Percentiles rank a stretch among this genome's conserved stretches.
These are phyloP conservation scores for Actinidia arguta DNA, from an alignment of 179 eudicot species.

Conservation along the genomic window DNA sequence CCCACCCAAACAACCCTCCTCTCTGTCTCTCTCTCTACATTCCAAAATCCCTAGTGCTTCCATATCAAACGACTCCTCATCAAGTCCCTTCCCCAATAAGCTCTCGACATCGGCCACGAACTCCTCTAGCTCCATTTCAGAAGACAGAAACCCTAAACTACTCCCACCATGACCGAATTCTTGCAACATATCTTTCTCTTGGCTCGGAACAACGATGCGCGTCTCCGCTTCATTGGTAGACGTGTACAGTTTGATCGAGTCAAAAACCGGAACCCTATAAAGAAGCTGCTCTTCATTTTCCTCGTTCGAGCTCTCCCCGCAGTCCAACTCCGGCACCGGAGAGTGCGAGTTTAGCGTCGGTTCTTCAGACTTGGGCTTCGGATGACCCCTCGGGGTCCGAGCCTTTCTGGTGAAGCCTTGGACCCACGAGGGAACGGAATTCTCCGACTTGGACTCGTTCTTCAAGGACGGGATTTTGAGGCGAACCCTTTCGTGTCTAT, in stretches of 20 bases:
- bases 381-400: constrained; percentile 48
- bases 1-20: constrained; percentile 15
- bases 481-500: constrained; percentile 64
- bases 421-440: constrained; percentile 51
- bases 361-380: neutral
- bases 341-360: constrained; percentile 1
- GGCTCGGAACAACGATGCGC: neutral
- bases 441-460: neutral
- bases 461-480: constrained; percentile 44
- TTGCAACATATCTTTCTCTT: neutral
- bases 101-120: constrained; percentile 73
- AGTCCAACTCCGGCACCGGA: constrained; percentile 57
- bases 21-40: constrained; percentile 24
- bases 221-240: too few relatives aligned
- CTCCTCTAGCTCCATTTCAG: constrained; percentile 51
- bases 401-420: constrained; percentile 57
- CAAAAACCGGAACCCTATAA: constrained; percentile 58
- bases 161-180: constrained; percentile 11
- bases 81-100: constrained; percentile 75
- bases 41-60: constrained; percentile 64
- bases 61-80: constrained; percentile 64
- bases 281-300: constrained; percentile 52
- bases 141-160: constrained; percentile 37
- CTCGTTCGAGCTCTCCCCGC: constrained; percentile 29
- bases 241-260: neutral